Evolutionary conservation across 139 green algal genomes (phyloP), one percentile per base, ranked within the genome.

Genomic region (Nannochloris sp.): DNA sequence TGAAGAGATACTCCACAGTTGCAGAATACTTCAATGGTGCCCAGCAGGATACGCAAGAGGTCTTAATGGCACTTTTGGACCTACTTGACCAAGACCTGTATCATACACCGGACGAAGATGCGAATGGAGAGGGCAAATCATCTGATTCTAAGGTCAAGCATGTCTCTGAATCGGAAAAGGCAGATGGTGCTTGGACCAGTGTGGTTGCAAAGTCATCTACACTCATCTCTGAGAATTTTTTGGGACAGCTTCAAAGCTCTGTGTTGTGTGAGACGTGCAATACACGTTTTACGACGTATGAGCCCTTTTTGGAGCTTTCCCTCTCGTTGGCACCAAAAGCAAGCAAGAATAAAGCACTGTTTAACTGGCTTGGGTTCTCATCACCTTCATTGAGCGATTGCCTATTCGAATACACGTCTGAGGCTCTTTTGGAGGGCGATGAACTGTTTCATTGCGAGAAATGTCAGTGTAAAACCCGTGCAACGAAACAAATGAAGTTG

Each of bases 21-120:
- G 67, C 56, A 8, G 76, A 85, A 25, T 81, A 81, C 20, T 69
- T 70, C 31, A 63, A 83, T 62, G 75, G 78, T 8, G 67, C 69
- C 4, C 79, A 86, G 67, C 79, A 86, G 40, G 79, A 86, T 66
- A 73, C 62, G 29, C 73, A 86, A 68, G 80, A 86, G 69, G 53
- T 79, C 31, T 68, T 86, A 59, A 64, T 67, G 2, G 33, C 74
- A 49, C 26, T 86, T 6, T 62, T 86, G 58, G 69, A 84, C 29
- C 55, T 72, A 50, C 67, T 86, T 45, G 79, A 86, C 30, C 67
- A 86, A 29, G 79, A 81, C 56, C 55, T 86, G 12, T 30, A 46
- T 26, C 43, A 71, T 59, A 23, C 37, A 14, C 20, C 23, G 8
- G 43, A 72, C 31, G 51, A 57, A 40, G 56, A 75, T 59, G 56